phyloP scores from a whole-genome alignment of 345 rosid species.

The Firmiana major region DNA sequence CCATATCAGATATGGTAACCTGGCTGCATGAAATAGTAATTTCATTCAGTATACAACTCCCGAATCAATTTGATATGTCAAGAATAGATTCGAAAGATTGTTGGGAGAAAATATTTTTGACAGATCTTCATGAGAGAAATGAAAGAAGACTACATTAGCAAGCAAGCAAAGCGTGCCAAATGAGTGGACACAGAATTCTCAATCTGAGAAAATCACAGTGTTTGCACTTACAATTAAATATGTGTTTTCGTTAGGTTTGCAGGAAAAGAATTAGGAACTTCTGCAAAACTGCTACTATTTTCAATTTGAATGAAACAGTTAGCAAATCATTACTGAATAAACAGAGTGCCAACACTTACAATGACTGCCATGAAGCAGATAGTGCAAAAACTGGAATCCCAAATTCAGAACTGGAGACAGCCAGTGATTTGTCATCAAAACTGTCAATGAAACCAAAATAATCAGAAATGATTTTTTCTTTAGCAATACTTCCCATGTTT shows the following conservation, averaged over 20 bases:
- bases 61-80: not conserved
- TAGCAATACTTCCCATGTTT: conserved; percentile 40
- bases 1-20: conserved; percentile 44
- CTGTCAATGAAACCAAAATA: conserved; percentile 49
- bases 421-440: conserved; percentile 31
- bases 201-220: not conserved
- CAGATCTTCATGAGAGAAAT: not conserved
- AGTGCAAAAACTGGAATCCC: conserved; percentile 61
- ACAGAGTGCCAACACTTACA: conserved; percentile 46
- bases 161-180: not conserved
- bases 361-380: conserved; percentile 65
- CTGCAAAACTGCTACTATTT: not conserved
- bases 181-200: not conserved
- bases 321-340: not conserved
- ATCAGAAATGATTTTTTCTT: conserved; percentile 53
- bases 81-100: not conserved
- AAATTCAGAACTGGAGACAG: conserved; percentile 30
- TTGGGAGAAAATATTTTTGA: not conserved
- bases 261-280: not conserved
- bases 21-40: conserved; percentile 49
- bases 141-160: not conserved
- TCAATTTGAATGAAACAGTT: not conserved
- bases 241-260: not conserved
- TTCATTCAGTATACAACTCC: conserved; percentile 11
- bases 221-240: not conserved